Percentiles rank a stretch among this genome's conserved stretches.
Evolutionary conservation across 768 basidiomycete genomes (phyloP).

Genomic region (Pulveroboletus sp.): DNA sequence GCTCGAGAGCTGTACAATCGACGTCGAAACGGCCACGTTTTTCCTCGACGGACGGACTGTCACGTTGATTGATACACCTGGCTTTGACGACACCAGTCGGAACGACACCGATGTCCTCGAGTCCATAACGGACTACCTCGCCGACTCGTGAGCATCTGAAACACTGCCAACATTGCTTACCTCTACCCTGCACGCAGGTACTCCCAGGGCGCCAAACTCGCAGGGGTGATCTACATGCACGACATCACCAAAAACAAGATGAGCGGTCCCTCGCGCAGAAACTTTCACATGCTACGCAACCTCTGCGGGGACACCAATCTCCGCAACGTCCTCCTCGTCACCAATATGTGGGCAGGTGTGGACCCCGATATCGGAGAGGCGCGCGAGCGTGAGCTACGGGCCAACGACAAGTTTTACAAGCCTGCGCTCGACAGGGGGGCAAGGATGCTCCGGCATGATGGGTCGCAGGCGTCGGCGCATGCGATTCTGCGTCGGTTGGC

Average conservation of each 20-base stretch:
- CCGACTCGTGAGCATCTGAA: conserved; percentile 20
- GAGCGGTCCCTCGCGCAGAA: conserved; percentile 48
- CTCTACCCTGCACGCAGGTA: conserved; percentile 16
- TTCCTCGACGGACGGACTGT: conserved; percentile 40
- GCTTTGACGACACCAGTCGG: conserved; percentile 52
- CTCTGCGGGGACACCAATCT: conserved; percentile 50
- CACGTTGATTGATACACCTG: conserved; percentile 56
- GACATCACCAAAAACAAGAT: conserved; percentile 49
- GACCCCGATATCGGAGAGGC: conserved; percentile 32
- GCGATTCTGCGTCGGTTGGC: conserved; percentile 44
- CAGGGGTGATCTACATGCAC: conserved; percentile 53
- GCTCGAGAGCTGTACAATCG: conserved; percentile 24
- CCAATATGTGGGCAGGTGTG: conserved; percentile 52
- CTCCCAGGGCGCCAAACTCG: conserved; percentile 19
- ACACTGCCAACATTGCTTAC: too few relatives aligned
- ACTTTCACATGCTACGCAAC: conserved; percentile 48
- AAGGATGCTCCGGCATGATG: conserved; percentile 41
- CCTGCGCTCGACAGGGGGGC: conserved; percentile 47
- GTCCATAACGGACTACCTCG: conserved; percentile 41
- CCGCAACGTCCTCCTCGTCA: conserved; percentile 47
- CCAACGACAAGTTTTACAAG: conserved; percentile 47
- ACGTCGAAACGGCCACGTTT: conserved; percentile 37
- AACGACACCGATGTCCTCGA: conserved; percentile 46
- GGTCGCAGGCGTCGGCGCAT: conserved; percentile 41
- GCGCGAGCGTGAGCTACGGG: conserved; percentile 45